Percentiles rank a stretch among this genome's conserved stretches.
Evolutionary conservation across 2,329 filamentous ascomycete species (phyloP).

Genomic region (Penicillium sp.): DNA sequence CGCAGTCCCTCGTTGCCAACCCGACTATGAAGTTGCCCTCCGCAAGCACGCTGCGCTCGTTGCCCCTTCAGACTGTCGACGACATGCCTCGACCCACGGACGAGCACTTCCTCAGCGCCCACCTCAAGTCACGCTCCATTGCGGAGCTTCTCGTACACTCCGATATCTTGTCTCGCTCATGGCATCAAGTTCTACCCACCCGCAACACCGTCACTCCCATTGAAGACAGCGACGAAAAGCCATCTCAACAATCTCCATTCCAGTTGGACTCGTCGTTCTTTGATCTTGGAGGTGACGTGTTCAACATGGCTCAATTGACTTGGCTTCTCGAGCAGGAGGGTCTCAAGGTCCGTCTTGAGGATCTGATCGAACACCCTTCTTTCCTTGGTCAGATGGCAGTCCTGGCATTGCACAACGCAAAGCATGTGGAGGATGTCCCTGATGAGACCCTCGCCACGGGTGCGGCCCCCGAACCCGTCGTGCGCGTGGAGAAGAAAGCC

Average conservation of each 20-base stretch:
- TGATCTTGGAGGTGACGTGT: constrained; percentile 44
- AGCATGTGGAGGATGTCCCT: constrained; percentile 19
- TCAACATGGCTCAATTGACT: constrained; percentile 43
- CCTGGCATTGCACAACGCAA: constrained; percentile 31
- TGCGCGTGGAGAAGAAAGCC: constrained; percentile 20
- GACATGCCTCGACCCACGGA: constrained; percentile 30
- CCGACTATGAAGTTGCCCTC: constrained; percentile 37
- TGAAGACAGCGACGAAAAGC: constrained; percentile 21
- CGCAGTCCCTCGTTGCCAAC: constrained; percentile 37
- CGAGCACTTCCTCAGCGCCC: constrained; percentile 36
- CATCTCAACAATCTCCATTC: constrained; percentile 24
- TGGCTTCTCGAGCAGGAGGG: constrained; percentile 45
- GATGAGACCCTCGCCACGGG: constrained; percentile 14
- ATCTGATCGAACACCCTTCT: constrained; percentile 43
- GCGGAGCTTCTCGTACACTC: constrained; percentile 43
- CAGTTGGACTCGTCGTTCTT: constrained; percentile 46
- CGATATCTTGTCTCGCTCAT: constrained; percentile 41
- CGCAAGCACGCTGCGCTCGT: constrained; percentile 32
- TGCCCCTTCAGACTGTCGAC: constrained; percentile 32
- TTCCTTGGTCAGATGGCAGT: constrained; percentile 45
- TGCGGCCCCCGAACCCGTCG: constrained; percentile 9
- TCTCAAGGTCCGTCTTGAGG: constrained; percentile 41
- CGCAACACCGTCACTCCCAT: neutral
- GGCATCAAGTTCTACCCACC: constrained; percentile 40
- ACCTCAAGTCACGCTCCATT: constrained; percentile 39